Conservation (phyloP, 805 yeast species). For the Ogataea methylovora region DNA sequence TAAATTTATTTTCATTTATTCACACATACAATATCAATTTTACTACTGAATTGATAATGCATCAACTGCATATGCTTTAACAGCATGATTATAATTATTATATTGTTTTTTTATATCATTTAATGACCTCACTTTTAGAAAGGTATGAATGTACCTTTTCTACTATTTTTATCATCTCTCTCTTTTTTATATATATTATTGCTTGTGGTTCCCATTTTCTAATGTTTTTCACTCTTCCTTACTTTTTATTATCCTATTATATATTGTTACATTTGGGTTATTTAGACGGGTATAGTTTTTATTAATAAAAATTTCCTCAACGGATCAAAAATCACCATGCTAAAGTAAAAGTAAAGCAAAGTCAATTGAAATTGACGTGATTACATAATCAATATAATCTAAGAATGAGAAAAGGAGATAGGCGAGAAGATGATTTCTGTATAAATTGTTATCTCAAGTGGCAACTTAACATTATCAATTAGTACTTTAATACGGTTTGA, state of each 20-base stretch:
- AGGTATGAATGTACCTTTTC: constrained; percentile 7
- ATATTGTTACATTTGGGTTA: constrained; percentile 1
- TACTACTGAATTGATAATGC: too few species aligned
- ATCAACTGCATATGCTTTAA: constrained; percentile 24
- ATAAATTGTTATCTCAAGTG: too few species aligned
- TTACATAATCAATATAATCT: too few species aligned
- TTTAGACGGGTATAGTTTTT: constrained; percentile 2
- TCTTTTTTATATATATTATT: not conserved
- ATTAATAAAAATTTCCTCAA: constrained; percentile 7
- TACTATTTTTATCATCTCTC: not conserved
- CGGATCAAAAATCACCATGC: constrained; percentile 6
- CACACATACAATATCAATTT: not conserved
- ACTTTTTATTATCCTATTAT: not conserved
- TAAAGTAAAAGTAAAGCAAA: too few species aligned
- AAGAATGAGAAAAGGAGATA: too few species aligned
- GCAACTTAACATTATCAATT: too few species aligned
- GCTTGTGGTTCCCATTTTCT: too few species aligned
- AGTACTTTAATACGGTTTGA: too few species aligned
- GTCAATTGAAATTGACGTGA: too few species aligned
- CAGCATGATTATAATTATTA: not conserved
- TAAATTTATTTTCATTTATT: constrained; percentile 4
- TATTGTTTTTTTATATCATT: not conserved
- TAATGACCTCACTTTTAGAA: not conserved
- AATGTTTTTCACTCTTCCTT: not conserved
- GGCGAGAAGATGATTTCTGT: too few species aligned